Conservation (phyloP, 2,329 filamentous ascomycete species). For the Pyrenophora teres region DNA sequence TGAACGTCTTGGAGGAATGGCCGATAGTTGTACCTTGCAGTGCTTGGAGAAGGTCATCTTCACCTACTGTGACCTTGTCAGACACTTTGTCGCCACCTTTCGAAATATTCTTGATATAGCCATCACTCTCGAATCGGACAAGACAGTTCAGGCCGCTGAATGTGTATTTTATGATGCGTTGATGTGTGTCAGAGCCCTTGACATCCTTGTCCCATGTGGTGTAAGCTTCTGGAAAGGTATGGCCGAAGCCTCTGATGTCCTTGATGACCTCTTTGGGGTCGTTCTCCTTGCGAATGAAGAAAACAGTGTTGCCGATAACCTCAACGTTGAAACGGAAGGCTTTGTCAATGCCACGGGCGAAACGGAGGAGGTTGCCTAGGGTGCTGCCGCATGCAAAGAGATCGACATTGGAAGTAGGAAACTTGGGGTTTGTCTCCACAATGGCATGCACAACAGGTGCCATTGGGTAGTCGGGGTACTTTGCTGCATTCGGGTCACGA, state of each 20-base stretch:
- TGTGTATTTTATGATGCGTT: constrained; percentile 63
- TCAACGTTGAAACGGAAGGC: constrained; percentile 65
- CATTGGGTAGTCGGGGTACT: constrained; percentile 55
- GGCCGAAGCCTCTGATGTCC: constrained; percentile 64
- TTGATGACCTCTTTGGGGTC: constrained; percentile 62
- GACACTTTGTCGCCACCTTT: background rate
- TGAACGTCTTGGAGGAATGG: background rate
- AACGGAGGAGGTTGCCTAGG: constrained; percentile 65
- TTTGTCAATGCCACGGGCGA: constrained; percentile 52
- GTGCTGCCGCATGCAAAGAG: constrained; percentile 66
- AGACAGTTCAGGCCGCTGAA: constrained; percentile 60
- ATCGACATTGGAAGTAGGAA: constrained; percentile 51
- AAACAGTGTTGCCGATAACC: constrained; percentile 60
- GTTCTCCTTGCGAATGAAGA: constrained; percentile 67
- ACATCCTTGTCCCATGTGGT: constrained; percentile 65
- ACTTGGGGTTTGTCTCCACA: constrained; percentile 46
- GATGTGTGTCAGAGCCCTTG: constrained; percentile 63
- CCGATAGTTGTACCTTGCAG: constrained; percentile 17
- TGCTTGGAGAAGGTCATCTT: constrained; percentile 17
- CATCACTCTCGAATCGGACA: constrained; percentile 64
- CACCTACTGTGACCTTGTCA: background rate
- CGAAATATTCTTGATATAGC: constrained; percentile 50
- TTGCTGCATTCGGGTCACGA: constrained; percentile 60
- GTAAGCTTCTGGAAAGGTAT: constrained; percentile 69
- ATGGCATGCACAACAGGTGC: constrained; percentile 57